These are phyloP conservation scores for Metarhizium humberi DNA, from an alignment of 2,329 filamentous ascomycete species.

Conservation along the genomic window DNA sequence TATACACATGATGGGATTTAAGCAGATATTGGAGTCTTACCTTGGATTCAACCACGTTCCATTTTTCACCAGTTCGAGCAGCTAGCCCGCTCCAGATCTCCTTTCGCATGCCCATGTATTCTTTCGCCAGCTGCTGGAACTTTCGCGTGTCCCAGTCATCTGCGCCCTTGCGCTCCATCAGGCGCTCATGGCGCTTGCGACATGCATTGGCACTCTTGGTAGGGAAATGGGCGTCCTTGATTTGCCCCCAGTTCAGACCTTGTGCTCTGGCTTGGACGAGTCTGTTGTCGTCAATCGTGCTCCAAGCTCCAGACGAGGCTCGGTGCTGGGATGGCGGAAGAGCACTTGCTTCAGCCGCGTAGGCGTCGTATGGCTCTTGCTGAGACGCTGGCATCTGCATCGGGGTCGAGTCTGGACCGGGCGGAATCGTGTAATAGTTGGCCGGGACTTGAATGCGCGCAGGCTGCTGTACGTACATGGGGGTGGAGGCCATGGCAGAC, in stretches of 20 bases:
- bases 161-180: constrained; percentile 66
- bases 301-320: constrained; percentile 61
- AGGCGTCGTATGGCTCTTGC: constrained; percentile 28
- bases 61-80: constrained; percentile 70
- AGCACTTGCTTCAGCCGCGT: constrained; percentile 23
- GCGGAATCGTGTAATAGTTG: constrained; percentile 30
- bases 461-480: constrained; percentile 31
- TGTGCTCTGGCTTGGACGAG: constrained; percentile 63
- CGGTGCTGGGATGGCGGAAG: constrained; percentile 40
- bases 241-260: constrained; percentile 76
- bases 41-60: constrained; percentile 59
- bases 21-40: constrained; percentile 22
- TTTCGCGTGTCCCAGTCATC: constrained; percentile 73
- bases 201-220: constrained; percentile 75
- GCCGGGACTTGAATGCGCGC: constrained; percentile 29
- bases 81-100: constrained; percentile 76
- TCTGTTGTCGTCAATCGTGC: constrained; percentile 61
- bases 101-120: constrained; percentile 71
- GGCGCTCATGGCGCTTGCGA: constrained; percentile 77
- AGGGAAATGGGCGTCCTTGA: constrained; percentile 67
- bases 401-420: constrained; percentile 21
- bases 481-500: constrained; percentile 30
- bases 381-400: constrained; percentile 10
- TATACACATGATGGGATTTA: too few species aligned
- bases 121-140: constrained; percentile 63